Base-by-base conservation (phyloP, 2,329 filamentous ascomycete species). In the Paraconiothyrium brasiliense region DNA sequence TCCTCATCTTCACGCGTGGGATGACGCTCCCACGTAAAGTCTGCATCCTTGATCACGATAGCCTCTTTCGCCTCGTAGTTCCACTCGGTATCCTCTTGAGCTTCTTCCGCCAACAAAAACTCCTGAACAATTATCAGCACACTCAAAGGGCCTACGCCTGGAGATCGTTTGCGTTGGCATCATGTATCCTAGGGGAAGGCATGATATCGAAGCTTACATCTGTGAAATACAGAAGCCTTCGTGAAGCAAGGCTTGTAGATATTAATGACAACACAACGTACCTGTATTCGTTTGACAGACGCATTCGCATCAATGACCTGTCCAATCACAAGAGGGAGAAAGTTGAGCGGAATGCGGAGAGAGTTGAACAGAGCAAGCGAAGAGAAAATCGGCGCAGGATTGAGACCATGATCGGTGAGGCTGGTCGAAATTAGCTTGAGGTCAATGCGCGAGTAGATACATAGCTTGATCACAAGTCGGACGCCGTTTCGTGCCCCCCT, bases 291-390 rank as follows among this genome's bases (percentile, higher is more conserved):
- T 62, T 89, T 86, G 7, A 97, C 73, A 0, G 94, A 97, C 1
- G 91, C 90, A 84, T 90, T 93, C 0, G 93, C 95, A 79, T 99
- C 95, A 14, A 94, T 92, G 1, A 93, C 88, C 76, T 97, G 93
- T 35, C 93, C 92, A 68, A 98, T 89, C 47, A 97, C 92, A 64
- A 97, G 81, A 0, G 94, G 94, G 2, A 98, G 83, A 71, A 97
- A 80, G 73, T 97, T 98, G 56, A 99, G 85, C 0, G 95, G 95
- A 78, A 97, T 87, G 46, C 95, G 89, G 47, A 99, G 85, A 5
- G 91, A 89, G 77, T 98, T 98, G 85, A 98, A 99, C 8, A 98
- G 81, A 0, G 94, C 94, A 14, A 98, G 84, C 0, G 94, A 98
- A 0, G 94, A 97, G 81, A 99, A 98, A 39, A 98, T 86, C 27